Conservation (phyloP, 1,284 basidiomycete genomes). For the Irpex sp. region DNA sequence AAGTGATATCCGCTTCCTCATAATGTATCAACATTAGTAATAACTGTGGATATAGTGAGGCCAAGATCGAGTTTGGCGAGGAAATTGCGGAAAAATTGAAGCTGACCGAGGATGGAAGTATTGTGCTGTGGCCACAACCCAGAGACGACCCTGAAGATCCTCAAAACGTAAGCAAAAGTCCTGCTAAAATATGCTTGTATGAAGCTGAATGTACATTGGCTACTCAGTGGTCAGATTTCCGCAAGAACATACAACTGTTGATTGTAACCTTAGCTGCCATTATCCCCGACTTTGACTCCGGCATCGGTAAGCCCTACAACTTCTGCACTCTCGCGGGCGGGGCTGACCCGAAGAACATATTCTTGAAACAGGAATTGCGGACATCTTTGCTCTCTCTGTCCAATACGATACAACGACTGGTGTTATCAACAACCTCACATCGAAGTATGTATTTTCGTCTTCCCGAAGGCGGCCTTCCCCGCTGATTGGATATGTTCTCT, state of each 20-base stretch:
- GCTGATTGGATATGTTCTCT: neutral
- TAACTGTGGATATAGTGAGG: slow-evolving; percentile 49
- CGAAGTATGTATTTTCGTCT: slow-evolving; percentile 44
- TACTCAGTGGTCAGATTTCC: slow-evolving; percentile 48
- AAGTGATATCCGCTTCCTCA: slow-evolving; percentile 30
- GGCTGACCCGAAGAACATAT: neutral
- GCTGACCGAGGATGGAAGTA: slow-evolving; percentile 53
- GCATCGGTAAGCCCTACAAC: slow-evolving; percentile 54
- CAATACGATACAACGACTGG: slow-evolving; percentile 67
- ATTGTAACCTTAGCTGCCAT: slow-evolving; percentile 75
- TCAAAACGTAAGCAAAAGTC: too few species aligned
- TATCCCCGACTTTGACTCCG: slow-evolving; percentile 77
- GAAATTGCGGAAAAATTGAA: slow-evolving; percentile 56
- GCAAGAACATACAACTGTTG: slow-evolving; percentile 63
- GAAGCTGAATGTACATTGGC: neutral
- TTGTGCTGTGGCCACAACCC: slow-evolving; percentile 70
- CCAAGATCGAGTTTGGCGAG: slow-evolving; percentile 60
- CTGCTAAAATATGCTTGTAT: too few species aligned
- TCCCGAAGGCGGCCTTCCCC: neutral
- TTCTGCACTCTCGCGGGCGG: neutral
- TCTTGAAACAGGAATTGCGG: slow-evolving; percentile 55
- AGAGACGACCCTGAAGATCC: slow-evolving; percentile 71
- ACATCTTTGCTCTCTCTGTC: slow-evolving; percentile 65
- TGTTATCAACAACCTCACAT: slow-evolving; percentile 72
- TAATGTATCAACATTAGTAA: slow-evolving; percentile 2